Evolutionary conservation across 78 protist species (phyloP), one percentile per base, ranked within the genome.

Genomic region (Diacronema lutheri): DNA sequence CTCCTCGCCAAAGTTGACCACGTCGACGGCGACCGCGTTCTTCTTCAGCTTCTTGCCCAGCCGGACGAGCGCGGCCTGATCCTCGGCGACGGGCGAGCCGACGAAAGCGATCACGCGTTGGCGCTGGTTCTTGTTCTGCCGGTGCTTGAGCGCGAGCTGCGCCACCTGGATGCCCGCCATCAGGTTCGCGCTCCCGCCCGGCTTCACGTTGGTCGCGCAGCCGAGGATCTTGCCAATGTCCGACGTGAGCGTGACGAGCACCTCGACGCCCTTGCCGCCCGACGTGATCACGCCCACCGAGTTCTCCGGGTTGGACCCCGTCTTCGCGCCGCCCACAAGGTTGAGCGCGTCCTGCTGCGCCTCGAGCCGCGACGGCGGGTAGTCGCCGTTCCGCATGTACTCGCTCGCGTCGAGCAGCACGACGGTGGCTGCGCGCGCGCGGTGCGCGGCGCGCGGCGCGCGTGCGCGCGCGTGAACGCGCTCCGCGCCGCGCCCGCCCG

Each of bases 91-190:
- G 37, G 98, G 98, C 62, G 90, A 68, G 16, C 98, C 98, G 40
- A 96, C 96, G 72, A 96, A 96, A 5, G 89, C 92, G 55, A 96
- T 71, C 74, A 96, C 93, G 77, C 98, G 94, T 79, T 93, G 98
- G 23, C 92, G 82, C 81, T 94, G 97, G 62, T 92, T 83, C 86
- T 93, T 94, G 90, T 93, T 92, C 71, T 84, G 96, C 33, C 98
- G 41, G 58, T 96, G 98, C 90, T 93, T 90, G n/a, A 96, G 73
- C 41, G 90, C 95, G 19, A 96, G 91, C 93, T 91, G 86, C 55
- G 81, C 79, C 26, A 65, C 58, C 61, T 88, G 83, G 20, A 92
- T 64, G 20, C 89, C 77, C 12, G 90, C 31, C 2, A 23, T 1
- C 29, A 89, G 78, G 69, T 91, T 35, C 46, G 13, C 0, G 26